Base-by-base conservation (phyloP, 148 eudicot genomes). In the Camellia lanceoleosa region DNA sequence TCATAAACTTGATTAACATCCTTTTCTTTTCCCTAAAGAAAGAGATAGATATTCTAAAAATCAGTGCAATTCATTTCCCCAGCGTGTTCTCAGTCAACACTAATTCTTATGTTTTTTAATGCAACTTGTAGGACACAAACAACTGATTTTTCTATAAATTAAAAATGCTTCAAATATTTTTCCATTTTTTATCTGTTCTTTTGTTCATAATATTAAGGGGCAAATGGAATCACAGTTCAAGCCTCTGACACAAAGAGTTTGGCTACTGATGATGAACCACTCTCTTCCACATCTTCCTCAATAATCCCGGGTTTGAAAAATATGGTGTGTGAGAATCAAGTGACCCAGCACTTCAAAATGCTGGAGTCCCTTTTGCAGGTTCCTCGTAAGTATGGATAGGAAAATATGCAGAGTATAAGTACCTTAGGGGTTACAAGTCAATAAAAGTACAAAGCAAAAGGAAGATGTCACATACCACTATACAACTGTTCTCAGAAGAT, bases 401-500 rank as follows among this genome's bases (percentile, higher is more conserved):
- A 41, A 56, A 15, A 59, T 67, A 43, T 12, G 47, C 19, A 30
- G n/a, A 42, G 51, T 59, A 67, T 42, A 61, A 67, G 49, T 38
- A 68, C 23, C 54, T 23, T 44, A 15, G 42, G 5, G 3, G 38
- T 70, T 74, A 66, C 43, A 74, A 46, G 51, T 11, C 5, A 56
- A 42, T 5, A 23, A 47, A 47, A 51, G n/a, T 18, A 47, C 3
- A 46, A 62, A 44, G 47, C 18, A 16, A 74, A 68, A 51, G 71
- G 63, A 62, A 46, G 30, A 75, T 59, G 67, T 72, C 47, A 74
- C 91, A 79, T 92, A 96, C 99, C 94, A 96, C 92, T 83, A 93
- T 85, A 84, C 99, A 96, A 68, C 90, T 89, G 82, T 96, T 96
- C 70, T 92, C 93, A 38, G 99, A 91, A 76, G 94, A 96, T 68